Conservation (phyloP, 345 rosid genomes). For the Rhizophora mangle region DNA sequence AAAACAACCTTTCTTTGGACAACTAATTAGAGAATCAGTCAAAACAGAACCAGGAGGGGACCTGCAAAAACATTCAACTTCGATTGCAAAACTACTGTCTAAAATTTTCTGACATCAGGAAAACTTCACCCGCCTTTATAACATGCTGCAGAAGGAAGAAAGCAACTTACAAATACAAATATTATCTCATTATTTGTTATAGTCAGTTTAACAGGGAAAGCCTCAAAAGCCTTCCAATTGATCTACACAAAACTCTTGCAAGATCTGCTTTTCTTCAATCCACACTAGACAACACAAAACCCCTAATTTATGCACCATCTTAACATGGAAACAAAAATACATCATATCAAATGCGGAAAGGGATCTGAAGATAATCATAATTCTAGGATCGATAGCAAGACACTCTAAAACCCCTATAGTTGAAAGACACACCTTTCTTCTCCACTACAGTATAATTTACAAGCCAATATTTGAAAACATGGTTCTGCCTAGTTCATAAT, state of each 20-base stretch:
- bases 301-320: slow-evolving; percentile 4
- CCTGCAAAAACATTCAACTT: no score
- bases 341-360: background rate
- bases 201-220: no score
- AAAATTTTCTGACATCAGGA: no score
- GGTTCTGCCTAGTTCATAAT: background rate
- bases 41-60: no score
- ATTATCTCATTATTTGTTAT: no score
- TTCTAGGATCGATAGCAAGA: background rate
- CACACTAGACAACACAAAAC: background rate
- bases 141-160: no score
- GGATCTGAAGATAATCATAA: background rate
- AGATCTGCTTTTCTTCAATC: background rate
- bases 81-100: no score
- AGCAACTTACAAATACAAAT: no score
- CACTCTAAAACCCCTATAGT: slow-evolving; percentile 4
- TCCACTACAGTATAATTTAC: slow-evolving; percentile 6
- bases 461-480: slow-evolving; percentile 13
- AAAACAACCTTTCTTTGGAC: no score
- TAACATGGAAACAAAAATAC: background rate
- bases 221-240: no score
- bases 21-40: no score
- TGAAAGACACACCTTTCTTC: background rate
- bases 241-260: background rate
- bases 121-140: no score